Base-by-base conservation (phyloP, 192 early-diverging fungal species). In the Entophlyctis helioformis region DNA sequence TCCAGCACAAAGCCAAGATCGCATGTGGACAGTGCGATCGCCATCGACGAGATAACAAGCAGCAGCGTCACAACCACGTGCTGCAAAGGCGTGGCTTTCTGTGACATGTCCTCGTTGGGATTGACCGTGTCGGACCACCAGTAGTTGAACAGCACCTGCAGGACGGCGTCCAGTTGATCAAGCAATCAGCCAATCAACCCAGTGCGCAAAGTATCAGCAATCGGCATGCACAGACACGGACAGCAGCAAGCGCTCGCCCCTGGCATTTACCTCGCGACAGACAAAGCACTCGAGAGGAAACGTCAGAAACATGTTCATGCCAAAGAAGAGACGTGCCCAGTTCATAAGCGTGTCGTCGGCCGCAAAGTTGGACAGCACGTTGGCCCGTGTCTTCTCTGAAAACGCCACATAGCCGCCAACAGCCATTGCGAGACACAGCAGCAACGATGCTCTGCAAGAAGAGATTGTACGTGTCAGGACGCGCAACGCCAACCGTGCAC, bases 241-340 rank as follows among this genome's bases (percentile, higher is more conserved):
- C 15, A 19, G 20, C 1, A 63, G 6, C n/a, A n/a, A n/a, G n/a
- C n/a, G n/a, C n/a, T n/a, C n/a, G n/a, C n/a, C n/a, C n/a, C n/a
- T n/a, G 31, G 12, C 50, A 19, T 42, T 44, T 9, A 79, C 84
- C 65, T 89, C 86, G 27, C 89, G 76, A 40, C 85, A 86, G 25
- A 95, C 89, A 63, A 95, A 86, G 5, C 78, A 71, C 46, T 95
- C 91, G 57, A 91, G 69, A 2, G 91, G 91, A 34, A 89, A 77
- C 21, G 91, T 92, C 6, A 90, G 82, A 42, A 95, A 90, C 91
- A 95, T 95, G 70, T 95, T 92, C 22, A 90, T 69, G 3, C 82
- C 91, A 60, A 95, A 92, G 24, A 74, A 74, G 36, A 89, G 69
- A 9, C 91, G 76, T 21, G 89, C 84, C 47, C 86, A 63, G 61